These are phyloP conservation scores for Babjeviella inositovora DNA, from an alignment of 805 yeast genomes.

Conservation along the genomic window DNA sequence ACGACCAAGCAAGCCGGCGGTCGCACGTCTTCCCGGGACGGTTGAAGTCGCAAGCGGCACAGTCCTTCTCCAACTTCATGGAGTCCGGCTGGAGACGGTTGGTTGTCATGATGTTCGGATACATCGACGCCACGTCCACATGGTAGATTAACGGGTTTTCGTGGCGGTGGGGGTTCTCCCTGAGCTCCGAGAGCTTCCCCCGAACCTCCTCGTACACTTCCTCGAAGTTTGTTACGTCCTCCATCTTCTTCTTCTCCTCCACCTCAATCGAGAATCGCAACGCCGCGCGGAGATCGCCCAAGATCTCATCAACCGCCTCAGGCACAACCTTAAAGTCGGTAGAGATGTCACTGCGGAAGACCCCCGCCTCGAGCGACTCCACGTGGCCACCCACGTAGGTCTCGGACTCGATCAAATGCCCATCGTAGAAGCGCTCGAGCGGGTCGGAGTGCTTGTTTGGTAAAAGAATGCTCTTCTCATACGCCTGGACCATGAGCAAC, in stretches of 20 bases:
- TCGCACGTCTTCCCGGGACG: conserved; percentile 92
- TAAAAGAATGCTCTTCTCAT: conserved; percentile 52
- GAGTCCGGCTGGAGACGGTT: conserved; percentile 97
- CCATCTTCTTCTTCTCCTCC: conserved; percentile 59
- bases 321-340: conserved; percentile 69
- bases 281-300: conserved; percentile 60
- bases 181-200: conserved; percentile 37
- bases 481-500: conserved; percentile 94
- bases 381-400: conserved; percentile 99
- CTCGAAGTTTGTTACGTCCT: conserved; percentile 67
- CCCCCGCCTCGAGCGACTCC: conserved; percentile 95
- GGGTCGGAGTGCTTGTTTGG: conserved; percentile 95
- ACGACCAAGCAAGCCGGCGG: conserved; percentile 83
- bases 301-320: conserved; percentile 63
- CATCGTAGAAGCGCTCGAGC: conserved; percentile 86
- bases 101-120: conserved; percentile 96
- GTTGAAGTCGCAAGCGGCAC: conserved; percentile 96
- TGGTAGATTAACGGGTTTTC: conserved; percentile 88
- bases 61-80: conserved; percentile 86
- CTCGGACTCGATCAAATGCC: conserved; percentile 86
- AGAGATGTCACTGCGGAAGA: conserved; percentile 77
- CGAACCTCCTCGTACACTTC: conserved; percentile 52
- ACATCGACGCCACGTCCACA: conserved; percentile 98
- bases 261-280: conserved; percentile 71
- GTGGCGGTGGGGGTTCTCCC: conserved; percentile 40